Evolutionary conservation across 2,329 filamentous ascomycete species (phyloP).

Genomic region (Fusarium fracticaudum): DNA sequence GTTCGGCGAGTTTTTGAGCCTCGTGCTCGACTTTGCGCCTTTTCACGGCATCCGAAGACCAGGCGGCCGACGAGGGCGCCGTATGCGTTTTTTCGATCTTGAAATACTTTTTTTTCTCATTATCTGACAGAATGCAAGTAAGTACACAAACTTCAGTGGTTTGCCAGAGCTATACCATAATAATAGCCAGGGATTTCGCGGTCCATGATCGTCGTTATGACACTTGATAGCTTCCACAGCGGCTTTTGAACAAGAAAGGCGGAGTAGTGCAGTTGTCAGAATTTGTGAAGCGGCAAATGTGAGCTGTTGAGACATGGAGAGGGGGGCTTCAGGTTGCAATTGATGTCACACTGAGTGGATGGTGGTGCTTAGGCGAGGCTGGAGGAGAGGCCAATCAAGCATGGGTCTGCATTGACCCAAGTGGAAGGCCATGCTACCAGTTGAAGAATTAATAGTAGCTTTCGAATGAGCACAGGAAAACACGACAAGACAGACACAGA

Average conservation of each 20-base stretch:
- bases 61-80: constrained; percentile 60
- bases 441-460: too few species aligned
- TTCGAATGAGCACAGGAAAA: too few species aligned
- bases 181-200: constrained; percentile 63
- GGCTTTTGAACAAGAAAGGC: not conserved
- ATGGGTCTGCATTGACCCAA: not conserved
- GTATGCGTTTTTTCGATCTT: constrained; percentile 68
- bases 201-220: constrained; percentile 41
- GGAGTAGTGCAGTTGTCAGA: not conserved
- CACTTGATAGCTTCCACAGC: not conserved
- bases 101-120: constrained; percentile 72
- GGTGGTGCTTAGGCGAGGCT: not conserved
- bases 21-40: constrained; percentile 60
- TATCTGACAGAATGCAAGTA: constrained; percentile 50
- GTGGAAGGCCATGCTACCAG: not conserved
- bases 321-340: not conserved
- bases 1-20: constrained; percentile 40
- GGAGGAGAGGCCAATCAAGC: not conserved
- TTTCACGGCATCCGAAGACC: constrained; percentile 68
- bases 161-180: constrained; percentile 52
- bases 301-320: not conserved
- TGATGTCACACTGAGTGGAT: not conserved
- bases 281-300: not conserved
- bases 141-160: not conserved
- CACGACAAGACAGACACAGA: too few species aligned